These are phyloP conservation scores for Thielaviopsis cerberus DNA, from an alignment of 2,329 filamentous ascomycete species.

Conservation along the genomic window DNA sequence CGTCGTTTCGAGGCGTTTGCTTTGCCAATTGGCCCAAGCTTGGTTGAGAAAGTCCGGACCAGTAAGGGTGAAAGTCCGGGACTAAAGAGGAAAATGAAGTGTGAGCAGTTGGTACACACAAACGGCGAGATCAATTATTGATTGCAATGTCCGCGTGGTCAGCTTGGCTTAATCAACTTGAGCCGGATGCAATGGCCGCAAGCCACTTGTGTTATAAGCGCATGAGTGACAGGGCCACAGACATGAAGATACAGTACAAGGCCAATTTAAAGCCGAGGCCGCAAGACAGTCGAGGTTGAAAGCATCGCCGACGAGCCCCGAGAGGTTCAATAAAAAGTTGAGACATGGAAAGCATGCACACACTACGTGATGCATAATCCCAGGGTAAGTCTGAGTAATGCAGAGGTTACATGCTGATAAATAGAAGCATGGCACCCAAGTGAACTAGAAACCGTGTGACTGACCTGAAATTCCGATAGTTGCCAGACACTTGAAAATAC, in stretches of 20 bases:
- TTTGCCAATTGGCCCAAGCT: not conserved
- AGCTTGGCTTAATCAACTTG: not conserved
- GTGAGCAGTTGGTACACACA: not conserved
- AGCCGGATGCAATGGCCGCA: not conserved
- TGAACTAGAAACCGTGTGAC: not conserved
- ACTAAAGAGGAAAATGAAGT: not conserved
- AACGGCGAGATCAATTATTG: not conserved
- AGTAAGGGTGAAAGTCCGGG: not conserved
- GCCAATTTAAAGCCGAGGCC: slow-evolving; percentile 7
- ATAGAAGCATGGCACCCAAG: not conserved
- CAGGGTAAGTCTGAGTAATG: not conserved
- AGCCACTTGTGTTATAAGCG: not conserved
- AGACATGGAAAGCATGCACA: not conserved
- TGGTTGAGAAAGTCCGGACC: not conserved
- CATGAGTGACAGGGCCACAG: not conserved
- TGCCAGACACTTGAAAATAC: not conserved
- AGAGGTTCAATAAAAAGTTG: not conserved
- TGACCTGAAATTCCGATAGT: not conserved
- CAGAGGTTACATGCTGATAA: not conserved
- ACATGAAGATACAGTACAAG: too few species aligned
- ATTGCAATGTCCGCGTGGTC: not conserved
- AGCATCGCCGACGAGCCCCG: not conserved
- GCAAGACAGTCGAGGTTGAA: not conserved
- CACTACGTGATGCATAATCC: not conserved
- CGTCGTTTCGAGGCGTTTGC: not conserved